Conservation (phyloP, 1,284 basidiomycete genomes). For the Austroboletus niveus region DNA sequence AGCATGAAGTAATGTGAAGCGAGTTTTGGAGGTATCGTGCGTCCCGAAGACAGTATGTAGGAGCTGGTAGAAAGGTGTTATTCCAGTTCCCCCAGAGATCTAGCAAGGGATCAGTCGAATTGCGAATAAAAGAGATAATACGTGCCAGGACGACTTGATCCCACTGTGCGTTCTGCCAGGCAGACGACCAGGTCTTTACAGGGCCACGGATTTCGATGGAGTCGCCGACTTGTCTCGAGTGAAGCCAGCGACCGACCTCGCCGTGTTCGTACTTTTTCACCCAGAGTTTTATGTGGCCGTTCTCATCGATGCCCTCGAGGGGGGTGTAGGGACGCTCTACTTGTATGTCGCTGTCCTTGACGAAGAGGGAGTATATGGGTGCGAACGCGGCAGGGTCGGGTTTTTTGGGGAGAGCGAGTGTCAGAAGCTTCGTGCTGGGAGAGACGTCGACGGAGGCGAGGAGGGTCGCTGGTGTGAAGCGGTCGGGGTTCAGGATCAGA, state of each 20-base stretch:
- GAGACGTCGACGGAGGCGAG: conserved; percentile 49
- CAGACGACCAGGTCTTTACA: conserved; percentile 59
- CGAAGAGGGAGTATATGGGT: conserved; percentile 73
- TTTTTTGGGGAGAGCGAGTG: conserved; percentile 53
- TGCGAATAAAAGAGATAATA: background rate
- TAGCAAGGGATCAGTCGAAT: conserved; percentile 29
- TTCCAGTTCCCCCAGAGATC: conserved; percentile 83
- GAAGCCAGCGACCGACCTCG: conserved; percentile 81
- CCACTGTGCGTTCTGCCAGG: conserved; percentile 59
- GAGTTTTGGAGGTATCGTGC: conserved; percentile 38
- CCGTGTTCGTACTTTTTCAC: conserved; percentile 76
- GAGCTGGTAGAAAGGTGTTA: conserved; percentile 78
- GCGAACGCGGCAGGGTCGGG: conserved; percentile 25
- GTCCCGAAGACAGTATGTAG: conserved; percentile 43
- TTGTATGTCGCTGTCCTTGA: conserved; percentile 86
- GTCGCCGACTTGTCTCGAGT: conserved; percentile 66
- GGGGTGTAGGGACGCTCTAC: conserved; percentile 87
- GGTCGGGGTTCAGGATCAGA: conserved; percentile 45
- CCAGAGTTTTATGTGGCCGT: conserved; percentile 70
- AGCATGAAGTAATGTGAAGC: conserved; percentile 70
- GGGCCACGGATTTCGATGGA: conserved; percentile 76
- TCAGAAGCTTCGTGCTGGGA: conserved; percentile 59
- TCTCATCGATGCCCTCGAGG: conserved; percentile 60
- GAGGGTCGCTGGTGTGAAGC: conserved; percentile 67
- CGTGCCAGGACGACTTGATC: conserved; percentile 80